Base-by-base conservation (phyloP, 139 green algal species). In the Chlorella sp. region DNA sequence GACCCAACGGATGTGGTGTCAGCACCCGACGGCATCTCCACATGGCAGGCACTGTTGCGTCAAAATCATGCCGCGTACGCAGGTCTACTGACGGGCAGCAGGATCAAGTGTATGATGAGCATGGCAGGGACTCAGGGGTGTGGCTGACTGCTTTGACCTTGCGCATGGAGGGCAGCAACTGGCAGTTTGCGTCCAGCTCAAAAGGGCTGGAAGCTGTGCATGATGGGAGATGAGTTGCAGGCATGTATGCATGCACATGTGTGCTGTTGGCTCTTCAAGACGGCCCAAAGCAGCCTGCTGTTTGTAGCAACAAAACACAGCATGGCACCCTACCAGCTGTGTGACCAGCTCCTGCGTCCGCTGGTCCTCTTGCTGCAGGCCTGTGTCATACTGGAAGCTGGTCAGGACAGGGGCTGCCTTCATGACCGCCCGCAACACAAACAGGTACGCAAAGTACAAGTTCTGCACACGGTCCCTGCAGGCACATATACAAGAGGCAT, bases 361-460 rank as follows among this genome's bases (percentile, higher is more conserved):
- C 5, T 22, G 35, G 69, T 97, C 92, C 61, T 92, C 82, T 2
- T 77, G 69, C 0, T 68, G 59, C 26, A 80, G 69, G 23, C 91
- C 90, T 2, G 89, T 93, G 71, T 80, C 63, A 75, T 90, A 93
- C 5, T 89, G 69, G 5, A 77, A 74, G 4, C 34, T 27, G 2
- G 75, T 59, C 67, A 95, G 77, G 31, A 91, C 62, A n/a, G 85
- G 83, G 1, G 62, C 42, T 30, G 64, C 42, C 83, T 96, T 97
- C 64, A 88, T 82, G 23, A 93, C 90, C 1, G 94, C 93, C 0
- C 91, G 86, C 74, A 97, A 76, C 60, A 96, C 83, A 71, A 98
- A 97, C 24, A 97, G 81, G 84, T 95, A 97, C 0, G 92, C 78
- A 76, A 98, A 98, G 85, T 97, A 96, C 33, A 98, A 79, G 85